A percentile compares a stretch with the other conserved stretches of the same genome.
These are phyloP conservation scores for Erysimum cheiri DNA, from an alignment of 441 rosid species.

Conservation along the genomic window DNA sequence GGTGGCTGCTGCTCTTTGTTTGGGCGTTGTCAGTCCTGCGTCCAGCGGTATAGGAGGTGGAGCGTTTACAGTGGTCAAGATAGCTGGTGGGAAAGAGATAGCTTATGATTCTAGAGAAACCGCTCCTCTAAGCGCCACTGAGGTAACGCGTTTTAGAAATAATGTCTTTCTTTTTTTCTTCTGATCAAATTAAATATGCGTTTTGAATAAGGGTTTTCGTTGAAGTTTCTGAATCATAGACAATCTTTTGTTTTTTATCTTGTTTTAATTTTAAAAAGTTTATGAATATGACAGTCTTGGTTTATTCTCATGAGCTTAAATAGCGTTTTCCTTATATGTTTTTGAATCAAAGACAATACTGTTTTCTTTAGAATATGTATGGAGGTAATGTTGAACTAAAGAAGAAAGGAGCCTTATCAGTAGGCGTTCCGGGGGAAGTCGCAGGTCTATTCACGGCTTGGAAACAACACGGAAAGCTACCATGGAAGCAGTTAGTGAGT, in stretches of 20 bases:
- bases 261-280: too few species aligned
- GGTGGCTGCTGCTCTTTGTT: slow-evolving; percentile 55
- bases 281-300: too few species aligned
- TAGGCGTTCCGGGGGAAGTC: slow-evolving; percentile 60
- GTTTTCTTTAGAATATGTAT: slow-evolving; percentile 46
- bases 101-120: slow-evolving; percentile 65
- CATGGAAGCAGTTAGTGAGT: slow-evolving; percentile 52
- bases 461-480: slow-evolving; percentile 54
- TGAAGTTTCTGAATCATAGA: neutral
- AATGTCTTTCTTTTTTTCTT: neutral
- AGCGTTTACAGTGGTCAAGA: slow-evolving; percentile 54
- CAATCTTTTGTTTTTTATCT: too few species aligned
- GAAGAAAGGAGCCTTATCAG: slow-evolving; percentile 54
- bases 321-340: slow-evolving; percentile 11
- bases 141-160: slow-evolving; percentile 41
- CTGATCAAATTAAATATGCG: too few species aligned
- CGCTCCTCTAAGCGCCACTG: slow-evolving; percentile 54
- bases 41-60: slow-evolving; percentile 72
- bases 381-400: slow-evolving; percentile 47
- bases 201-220: neutral
- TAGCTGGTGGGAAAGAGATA: slow-evolving; percentile 40
- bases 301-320: neutral
- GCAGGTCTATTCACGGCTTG: slow-evolving; percentile 58
- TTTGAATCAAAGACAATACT: neutral
- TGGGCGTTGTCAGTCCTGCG: slow-evolving; percentile 64